Conservation (phyloP, 441 rosid genomes). For the Arabidopsis lyrata region DNA sequence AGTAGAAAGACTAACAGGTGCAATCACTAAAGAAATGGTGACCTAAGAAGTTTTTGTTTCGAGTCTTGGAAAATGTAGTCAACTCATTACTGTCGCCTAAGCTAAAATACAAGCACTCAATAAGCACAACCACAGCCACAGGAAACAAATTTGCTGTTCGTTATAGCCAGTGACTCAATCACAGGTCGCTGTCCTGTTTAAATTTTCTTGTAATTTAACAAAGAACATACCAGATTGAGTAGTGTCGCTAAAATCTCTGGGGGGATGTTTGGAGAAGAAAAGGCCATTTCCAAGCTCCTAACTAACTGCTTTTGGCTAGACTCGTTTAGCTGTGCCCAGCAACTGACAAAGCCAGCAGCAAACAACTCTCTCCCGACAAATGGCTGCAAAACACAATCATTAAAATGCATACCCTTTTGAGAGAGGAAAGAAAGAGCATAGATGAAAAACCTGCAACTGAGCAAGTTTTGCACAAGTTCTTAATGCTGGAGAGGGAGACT, state of each 20-base stretch:
- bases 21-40: slow-evolving; percentile 23
- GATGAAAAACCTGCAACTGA: slow-evolving; percentile 80
- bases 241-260: slow-evolving; percentile 99
- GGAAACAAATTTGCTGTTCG: slow-evolving; percentile 24
- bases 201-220: slow-evolving; percentile 25
- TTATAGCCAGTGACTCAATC: slow-evolving; percentile 17
- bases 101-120: slow-evolving; percentile 36
- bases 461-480: slow-evolving; percentile 99
- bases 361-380: slow-evolving; percentile 97
- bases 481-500: slow-evolving; percentile 99
- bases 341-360: slow-evolving; percentile 99
- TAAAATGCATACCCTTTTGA: slow-evolving; percentile 43
- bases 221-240: slow-evolving; percentile 78
- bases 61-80: slow-evolving; percentile 19
- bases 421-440: slow-evolving; percentile 30
- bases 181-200: not conserved
- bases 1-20: slow-evolving; percentile 22
- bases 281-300: slow-evolving; percentile 98
- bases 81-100: slow-evolving; percentile 29
- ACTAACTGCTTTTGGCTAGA: slow-evolving; percentile 94
- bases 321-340: slow-evolving; percentile 96
- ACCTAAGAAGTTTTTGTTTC: slow-evolving; percentile 29
- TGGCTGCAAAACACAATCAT: slow-evolving; percentile 72
- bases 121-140: slow-evolving; percentile 18
- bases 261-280: slow-evolving; percentile 98